Evolutionary conservation across 1,284 basidiomycete species (phyloP), one percentile per base, ranked within the genome.

Genomic region (Trichosporon sp.): DNA sequence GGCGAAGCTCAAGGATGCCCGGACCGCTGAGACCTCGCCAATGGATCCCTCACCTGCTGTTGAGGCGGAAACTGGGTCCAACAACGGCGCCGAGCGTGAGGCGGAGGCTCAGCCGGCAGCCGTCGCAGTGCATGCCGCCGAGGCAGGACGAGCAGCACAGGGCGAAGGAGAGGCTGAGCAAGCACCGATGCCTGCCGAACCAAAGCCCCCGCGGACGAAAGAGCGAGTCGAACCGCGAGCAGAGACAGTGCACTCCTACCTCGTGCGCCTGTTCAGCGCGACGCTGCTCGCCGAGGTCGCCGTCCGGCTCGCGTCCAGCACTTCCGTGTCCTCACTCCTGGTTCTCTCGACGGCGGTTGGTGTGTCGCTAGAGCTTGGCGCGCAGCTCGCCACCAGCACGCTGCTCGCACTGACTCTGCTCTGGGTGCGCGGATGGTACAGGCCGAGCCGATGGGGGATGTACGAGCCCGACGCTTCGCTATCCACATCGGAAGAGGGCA

Each of bases 381-480:
- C 75, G 0, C 82, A 83, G 68, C 78, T 82, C 38, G 35, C 66
- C 0, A 68, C 71, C 0, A 81, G 78, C 1, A 71, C 75, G 2
- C 31, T 34, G 0, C 65, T 81, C 6, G 73, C 77, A 0, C 64
- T 81, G 12, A 35, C 56, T 2, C 68, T 73, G 18, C 70, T 82
- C 13, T 64, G 70, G 42, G 31, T 60, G 38, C 68, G 69, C 29
- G 69, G 72, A 0, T 81, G 79, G 79, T 78, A 77, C 56, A 72
- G 72, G 1, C 15, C 34, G 7, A 38, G 31, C 12, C 3, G 9
- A 15, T 60, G 56, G 56, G 27, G 29, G 7, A 4, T 60, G 18
- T 60, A 32, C 27, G 56, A 60, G 18, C 56, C 56, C 1, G 13
- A 5, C 3, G 7, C 13, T 3, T 6, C 53, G 7, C 6, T 18